Evolutionary conservation across 306 rosid genomes (phyloP).

Genomic region (Quercus gilva): DNA sequence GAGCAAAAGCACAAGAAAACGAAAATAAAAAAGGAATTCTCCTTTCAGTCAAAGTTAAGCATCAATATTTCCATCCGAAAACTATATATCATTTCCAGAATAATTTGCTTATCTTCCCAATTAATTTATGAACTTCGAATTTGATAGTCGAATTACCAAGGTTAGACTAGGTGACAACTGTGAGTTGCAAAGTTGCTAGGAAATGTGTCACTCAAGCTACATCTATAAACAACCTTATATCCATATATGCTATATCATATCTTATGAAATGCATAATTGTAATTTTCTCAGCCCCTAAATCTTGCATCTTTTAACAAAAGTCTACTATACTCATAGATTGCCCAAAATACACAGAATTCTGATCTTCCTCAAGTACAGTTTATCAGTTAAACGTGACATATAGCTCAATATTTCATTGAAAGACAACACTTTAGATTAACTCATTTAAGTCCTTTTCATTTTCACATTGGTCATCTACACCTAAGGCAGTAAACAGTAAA

Average conservation of each 20-base stretch:
- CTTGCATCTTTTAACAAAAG: not conserved
- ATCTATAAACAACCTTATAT: not conserved
- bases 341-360: not conserved
- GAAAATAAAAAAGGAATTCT: not conserved
- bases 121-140: not conserved
- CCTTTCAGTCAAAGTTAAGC: no score
- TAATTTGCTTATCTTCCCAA: no score
- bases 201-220: not conserved
- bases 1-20: not conserved
- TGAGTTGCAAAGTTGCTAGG: not conserved
- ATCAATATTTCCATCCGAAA: no score
- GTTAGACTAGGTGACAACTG: not conserved
- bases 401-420: not conserved
- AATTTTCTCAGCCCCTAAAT: not conserved
- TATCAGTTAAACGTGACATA: not conserved
- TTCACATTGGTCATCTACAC: not conserved
- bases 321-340: not conserved
- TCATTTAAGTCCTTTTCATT: not conserved
- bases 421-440: not conserved
- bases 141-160: not conserved
- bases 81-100: no score
- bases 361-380: not conserved
- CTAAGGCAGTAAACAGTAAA: not conserved
- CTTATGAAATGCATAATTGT: not conserved
- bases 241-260: no score